Percentiles rank a stretch among this genome's conserved stretches.
Conservation (phyloP, 164 flowering plant genomes). For the Aristolochia fimbriata region DNA sequence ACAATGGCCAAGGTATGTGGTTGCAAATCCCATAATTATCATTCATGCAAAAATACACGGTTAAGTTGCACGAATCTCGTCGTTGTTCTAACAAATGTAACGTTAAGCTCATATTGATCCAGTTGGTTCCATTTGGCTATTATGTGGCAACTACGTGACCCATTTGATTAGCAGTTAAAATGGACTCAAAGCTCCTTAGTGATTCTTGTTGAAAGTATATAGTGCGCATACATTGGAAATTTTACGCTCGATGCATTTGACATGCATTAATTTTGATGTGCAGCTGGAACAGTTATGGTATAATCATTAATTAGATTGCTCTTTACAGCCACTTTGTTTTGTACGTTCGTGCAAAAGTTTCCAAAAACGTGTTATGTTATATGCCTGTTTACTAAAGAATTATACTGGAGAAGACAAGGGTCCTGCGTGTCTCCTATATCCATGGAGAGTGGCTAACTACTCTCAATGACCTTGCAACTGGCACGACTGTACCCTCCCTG, state of each 20-base stretch:
- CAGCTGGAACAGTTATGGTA: no score
- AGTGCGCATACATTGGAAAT: neutral
- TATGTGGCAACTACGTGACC: neutral
- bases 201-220: neutral
- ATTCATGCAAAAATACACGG: neutral
- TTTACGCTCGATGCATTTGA: neutral
- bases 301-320: no score
- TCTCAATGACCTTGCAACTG: no score
- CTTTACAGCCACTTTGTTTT: no score
- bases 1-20: constrained; percentile 77
- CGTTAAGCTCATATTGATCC: neutral
- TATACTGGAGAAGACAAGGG: no score
- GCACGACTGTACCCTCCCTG: no score
- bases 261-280: no score
- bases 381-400: no score
- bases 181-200: neutral
- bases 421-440: no score
- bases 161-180: neutral
- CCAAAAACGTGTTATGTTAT: no score
- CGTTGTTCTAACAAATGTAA: neutral
- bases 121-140: neutral
- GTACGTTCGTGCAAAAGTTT: no score
- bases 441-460: no score
- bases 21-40: neutral
- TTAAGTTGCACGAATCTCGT: neutral